phyloP scores from a whole-genome alignment of 768 basidiomycete genomes.

The Cubamyces sp. region DNA sequence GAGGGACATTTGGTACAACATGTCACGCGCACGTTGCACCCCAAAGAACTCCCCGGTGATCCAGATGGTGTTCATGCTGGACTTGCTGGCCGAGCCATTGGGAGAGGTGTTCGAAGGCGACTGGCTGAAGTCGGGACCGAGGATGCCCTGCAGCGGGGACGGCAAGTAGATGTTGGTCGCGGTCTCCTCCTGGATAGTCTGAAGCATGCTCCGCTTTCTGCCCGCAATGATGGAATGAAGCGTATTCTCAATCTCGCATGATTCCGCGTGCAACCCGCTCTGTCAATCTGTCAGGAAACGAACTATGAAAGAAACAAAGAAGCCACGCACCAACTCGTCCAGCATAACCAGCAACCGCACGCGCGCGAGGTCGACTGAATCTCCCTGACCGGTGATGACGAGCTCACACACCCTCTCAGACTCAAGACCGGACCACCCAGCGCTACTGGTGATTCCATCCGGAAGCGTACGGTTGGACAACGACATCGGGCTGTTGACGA shows the following conservation, averaged over 20 bases:
- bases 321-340: slow-evolving; percentile 82
- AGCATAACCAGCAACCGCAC: slow-evolving; percentile 91
- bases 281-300: slow-evolving; percentile 37
- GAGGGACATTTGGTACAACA: slow-evolving; percentile 86
- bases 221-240: slow-evolving; percentile 90
- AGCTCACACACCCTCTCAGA: slow-evolving; percentile 94
- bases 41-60: slow-evolving; percentile 98
- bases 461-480: slow-evolving; percentile 77
- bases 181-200: slow-evolving; percentile 95
- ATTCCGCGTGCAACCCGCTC: slow-evolving; percentile 90
- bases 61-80: slow-evolving; percentile 82
- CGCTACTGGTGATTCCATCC: slow-evolving; percentile 74
- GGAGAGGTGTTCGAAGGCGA: slow-evolving; percentile 43
- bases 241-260: slow-evolving; percentile 94
- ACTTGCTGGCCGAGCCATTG: slow-evolving; percentile 44
- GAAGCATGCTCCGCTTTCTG: slow-evolving; percentile 83
- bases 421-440: slow-evolving; percentile 89
- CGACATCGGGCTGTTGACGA: slow-evolving; percentile 83
- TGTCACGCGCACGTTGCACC: slow-evolving; percentile 92
- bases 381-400: slow-evolving; percentile 85
- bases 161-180: slow-evolving; percentile 97
- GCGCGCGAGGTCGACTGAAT: slow-evolving; percentile 89
- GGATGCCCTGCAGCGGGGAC: slow-evolving; percentile 83
- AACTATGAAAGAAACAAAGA: neutral
- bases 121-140: slow-evolving; percentile 63